phyloP scores from a whole-genome alignment of 1,284 basidiomycete species.

The Kalmanozyma brasiliensis region DNA sequence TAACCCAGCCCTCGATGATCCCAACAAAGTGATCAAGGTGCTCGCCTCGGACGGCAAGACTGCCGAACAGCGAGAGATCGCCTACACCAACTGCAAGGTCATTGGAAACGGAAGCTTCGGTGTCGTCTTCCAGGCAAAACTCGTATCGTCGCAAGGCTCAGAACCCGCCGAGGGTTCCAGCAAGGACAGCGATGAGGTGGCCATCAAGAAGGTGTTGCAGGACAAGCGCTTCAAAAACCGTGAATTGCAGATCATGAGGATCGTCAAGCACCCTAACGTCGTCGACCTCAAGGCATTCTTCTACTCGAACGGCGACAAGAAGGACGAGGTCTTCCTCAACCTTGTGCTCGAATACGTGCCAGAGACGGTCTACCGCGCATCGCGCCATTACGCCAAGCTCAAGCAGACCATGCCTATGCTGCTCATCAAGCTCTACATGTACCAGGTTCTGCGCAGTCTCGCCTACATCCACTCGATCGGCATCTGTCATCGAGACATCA shows the following conservation, averaged over 20 bases:
- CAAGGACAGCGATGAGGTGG: constrained; percentile 75
- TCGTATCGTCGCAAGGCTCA: constrained; percentile 69
- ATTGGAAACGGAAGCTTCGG: constrained; percentile 99
- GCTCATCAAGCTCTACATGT: constrained; percentile 98
- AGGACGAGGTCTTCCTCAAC: constrained; percentile 99
- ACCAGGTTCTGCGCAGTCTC: constrained; percentile 94
- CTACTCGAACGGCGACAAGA: constrained; percentile 99
- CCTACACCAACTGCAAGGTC: constrained; percentile 97
- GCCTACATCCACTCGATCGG: constrained; percentile 98
- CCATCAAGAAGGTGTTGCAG: constrained; percentile 99
- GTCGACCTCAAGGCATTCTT: constrained; percentile 98
- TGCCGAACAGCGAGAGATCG: constrained; percentile 85
- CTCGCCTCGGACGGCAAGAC: constrained; percentile 93
- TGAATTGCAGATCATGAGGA: constrained; percentile 99
- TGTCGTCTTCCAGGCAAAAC: constrained; percentile 85
- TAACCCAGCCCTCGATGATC: constrained; percentile 78
- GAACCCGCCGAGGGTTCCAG: constrained; percentile 40
- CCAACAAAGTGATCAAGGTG: constrained; percentile 92
- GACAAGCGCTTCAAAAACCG: constrained; percentile 99
- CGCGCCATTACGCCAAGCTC: constrained; percentile 98
- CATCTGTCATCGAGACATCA: constrained; percentile 91
- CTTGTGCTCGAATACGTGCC: constrained; percentile 99
- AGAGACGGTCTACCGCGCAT: constrained; percentile 98
- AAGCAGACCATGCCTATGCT: constrained; percentile 99
- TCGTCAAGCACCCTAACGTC: constrained; percentile 96